These are phyloP conservation scores for Talaromyces albobiverticillius DNA, from an alignment of 2,329 filamentous ascomycete genomes.

Conservation along the genomic window DNA sequence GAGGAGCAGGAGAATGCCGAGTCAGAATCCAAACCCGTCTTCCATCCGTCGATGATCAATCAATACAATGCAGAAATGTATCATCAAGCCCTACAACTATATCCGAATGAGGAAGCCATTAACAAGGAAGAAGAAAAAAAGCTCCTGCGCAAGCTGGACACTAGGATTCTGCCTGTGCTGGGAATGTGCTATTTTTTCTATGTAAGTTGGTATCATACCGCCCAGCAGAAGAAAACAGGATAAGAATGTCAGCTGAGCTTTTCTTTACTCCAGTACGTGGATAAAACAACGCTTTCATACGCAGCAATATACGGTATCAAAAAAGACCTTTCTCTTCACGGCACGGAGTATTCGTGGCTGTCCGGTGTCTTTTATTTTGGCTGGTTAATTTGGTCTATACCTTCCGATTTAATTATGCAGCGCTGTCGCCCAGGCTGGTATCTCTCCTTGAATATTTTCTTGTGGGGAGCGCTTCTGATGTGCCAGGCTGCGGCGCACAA, in stretches of 20 bases:
- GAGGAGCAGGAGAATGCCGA: no score
- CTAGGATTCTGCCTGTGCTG: conserved; percentile 5
- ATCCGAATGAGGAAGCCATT: no score
- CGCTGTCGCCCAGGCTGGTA: conserved; percentile 18
- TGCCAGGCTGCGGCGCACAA: conserved; percentile 47
- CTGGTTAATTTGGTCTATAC: conserved; percentile 31
- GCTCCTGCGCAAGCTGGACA: conserved; percentile 9
- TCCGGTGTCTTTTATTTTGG: conserved; percentile 45
- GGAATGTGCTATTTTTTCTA: conserved; percentile 14
- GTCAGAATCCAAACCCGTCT: no score
- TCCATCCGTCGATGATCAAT: no score
- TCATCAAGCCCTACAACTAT: no score
- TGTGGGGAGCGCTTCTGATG: conserved; percentile 40
- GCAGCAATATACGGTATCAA: conserved; percentile 53
- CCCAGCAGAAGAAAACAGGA: no score
- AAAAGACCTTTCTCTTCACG: conserved; percentile 40
- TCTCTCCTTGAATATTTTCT: conserved; percentile 15
- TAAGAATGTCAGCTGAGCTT: no score
- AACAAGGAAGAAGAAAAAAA: no score
- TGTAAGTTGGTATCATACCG: neutral
- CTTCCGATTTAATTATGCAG: conserved; percentile 26
- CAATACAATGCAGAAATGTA: no score
- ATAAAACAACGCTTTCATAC: conserved; percentile 36
- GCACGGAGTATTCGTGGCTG: conserved; percentile 40
- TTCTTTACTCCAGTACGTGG: conserved; percentile 8